These are phyloP conservation scores for Conticribra weissflogii DNA, from an alignment of 108 stramenopile genomes.

Conservation along the genomic window DNA sequence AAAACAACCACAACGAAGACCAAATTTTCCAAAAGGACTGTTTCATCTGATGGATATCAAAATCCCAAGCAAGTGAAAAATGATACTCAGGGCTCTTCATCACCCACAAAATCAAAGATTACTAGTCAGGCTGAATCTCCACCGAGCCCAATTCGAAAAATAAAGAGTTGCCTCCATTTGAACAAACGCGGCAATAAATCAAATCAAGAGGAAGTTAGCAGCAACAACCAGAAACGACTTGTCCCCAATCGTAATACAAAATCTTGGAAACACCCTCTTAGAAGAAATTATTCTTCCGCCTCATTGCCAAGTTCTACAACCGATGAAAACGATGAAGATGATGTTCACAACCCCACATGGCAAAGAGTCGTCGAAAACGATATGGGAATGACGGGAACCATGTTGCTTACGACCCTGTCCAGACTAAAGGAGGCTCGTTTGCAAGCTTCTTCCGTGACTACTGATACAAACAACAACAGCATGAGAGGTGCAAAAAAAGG, in stretches of 20 bases:
- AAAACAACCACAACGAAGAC: not conserved
- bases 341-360: slow-evolving; percentile 31
- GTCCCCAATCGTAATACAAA: not conserved
- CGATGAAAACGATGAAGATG: slow-evolving; percentile 25
- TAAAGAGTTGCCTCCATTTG: slow-evolving; percentile 36
- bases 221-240: not conserved
- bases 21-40: not conserved
- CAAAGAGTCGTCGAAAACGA: slow-evolving; percentile 55
- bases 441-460: slow-evolving; percentile 34
- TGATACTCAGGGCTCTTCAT: not conserved
- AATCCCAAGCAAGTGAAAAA: not conserved
- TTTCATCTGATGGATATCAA: not conserved
- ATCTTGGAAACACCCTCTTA: slow-evolving; percentile 2
- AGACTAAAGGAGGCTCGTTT: slow-evolving; percentile 69
- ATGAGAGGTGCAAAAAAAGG: slow-evolving; percentile 43
- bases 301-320: slow-evolving; percentile 13
- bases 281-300: slow-evolving; percentile 20
- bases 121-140: not conserved
- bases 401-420: slow-evolving; percentile 65
- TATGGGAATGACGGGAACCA: slow-evolving; percentile 59
- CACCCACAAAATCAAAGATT: slow-evolving; percentile 6
- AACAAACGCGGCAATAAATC: not conserved
- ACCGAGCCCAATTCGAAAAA: slow-evolving; percentile 25
- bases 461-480: not conserved
- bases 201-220: not conserved